Base-by-base conservation (phyloP, 805 yeast species). In the Barnettozyma siamensis region DNA sequence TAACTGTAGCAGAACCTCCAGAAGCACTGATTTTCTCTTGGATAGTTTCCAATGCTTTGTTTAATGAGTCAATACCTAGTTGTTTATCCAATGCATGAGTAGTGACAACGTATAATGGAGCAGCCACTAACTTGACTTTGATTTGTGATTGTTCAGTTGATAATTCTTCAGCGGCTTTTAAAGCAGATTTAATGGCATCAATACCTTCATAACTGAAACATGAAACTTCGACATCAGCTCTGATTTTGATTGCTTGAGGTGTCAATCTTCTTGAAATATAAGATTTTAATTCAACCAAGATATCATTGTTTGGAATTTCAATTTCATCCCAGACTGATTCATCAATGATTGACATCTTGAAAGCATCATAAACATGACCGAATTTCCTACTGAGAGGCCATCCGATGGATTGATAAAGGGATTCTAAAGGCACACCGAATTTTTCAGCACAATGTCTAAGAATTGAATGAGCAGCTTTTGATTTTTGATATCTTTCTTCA, bases 201-300 rank as follows among this genome's bases (percentile, higher is more conserved):
- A 93, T 88, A 64, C 99, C 99, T 65, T 93, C 98, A 66, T 93
- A 93, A 46, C 89, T 75, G 70, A 91, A 93, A 64, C 99, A 93
- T 12, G 97, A 88, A 33, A 93, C 97, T 66, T 91, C 98, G 37
- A 93, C 84, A 64, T 93, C 98, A n/a, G 99, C 96, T 67, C 99
- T 84, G 60, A 94, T 84, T 70, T 91, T 93, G 55, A 88, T 88
- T 31, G 98, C 96, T 70, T 89, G 97, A 47, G 99, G 99, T 28
- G 99, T 93, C 65, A 93, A 77, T 66, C 98, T 83, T 64, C 94
- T 80, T 41, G 91, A 75, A 57, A 93, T 91, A 69, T 93, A 93
- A 40, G 76, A 70, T 63, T 86, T 80, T 55, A 93, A 76, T 65
- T 93, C 98, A 37, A 79, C 85, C 65, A 87, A 73, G 29, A 93